Evolutionary conservation across 73 alveolate species (phyloP), one percentile per base, ranked within the genome.

Genomic region (Paramecium octaurelia): DNA sequence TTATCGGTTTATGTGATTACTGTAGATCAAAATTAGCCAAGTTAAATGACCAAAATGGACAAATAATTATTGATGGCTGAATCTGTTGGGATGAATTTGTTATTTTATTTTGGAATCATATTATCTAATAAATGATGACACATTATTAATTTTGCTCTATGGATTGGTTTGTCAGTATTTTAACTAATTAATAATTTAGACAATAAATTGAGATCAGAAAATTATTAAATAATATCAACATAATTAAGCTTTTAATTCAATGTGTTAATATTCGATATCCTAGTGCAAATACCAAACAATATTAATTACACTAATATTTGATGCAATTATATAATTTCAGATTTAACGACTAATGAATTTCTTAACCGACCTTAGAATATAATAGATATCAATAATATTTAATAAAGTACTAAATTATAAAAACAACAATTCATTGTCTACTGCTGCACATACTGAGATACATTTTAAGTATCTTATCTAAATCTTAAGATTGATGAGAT

Each of bases 401-500:
- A 18, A 54, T 54, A 54, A 54, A 54, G 69, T 54, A 54, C 69
- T 54, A 54, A 54, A 18, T 54, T n/a, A 54, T 54, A 54, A 18
- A 54, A 54, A 54, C 8, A 31, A 64, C 35, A 31, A 64, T 31
- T 64, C 84, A 64, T 34, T 64, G 14, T 64, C 91, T 40, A 80
- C 91, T 80, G 18, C 91, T 80, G 50, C 91, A 80, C 91, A 80
- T 80, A 43, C 91, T 80, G 8, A 80, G 57, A 24, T 80, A 80
- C 91, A 80, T 44, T 42, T 80, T 80, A 20, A 80, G 12, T 43
- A 80, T 40, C 38, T 80, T 80, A 80, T 80, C 91, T 80, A 80
- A 14, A 35, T 80, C 91, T 80, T 80, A 80, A 23, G 46, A 80
- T 11, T 44, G 10, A 18, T 64, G 46, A 1, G 84, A 34, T 64